Evolutionary conservation across 2,329 filamentous ascomycete species (phyloP).

Genomic region (Neofusicoccum sp.): DNA sequence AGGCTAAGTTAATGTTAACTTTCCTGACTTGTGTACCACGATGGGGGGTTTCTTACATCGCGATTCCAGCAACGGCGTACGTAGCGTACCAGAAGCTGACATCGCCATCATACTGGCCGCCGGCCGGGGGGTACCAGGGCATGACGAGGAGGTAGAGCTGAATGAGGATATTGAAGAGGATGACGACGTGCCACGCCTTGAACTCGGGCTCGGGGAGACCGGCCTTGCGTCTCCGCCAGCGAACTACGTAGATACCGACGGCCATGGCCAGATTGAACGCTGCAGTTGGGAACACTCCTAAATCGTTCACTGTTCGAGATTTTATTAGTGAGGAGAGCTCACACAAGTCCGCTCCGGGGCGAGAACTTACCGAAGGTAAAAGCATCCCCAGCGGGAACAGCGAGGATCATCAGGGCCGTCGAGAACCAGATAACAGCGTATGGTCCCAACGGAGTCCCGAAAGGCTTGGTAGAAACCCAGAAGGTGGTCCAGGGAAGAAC

Average conservation of each 20-base stretch:
- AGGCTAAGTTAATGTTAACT: constrained; percentile 44
- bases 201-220: constrained; percentile 57
- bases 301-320: constrained; percentile 55
- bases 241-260: constrained; percentile 60
- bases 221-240: constrained; percentile 56
- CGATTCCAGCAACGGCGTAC: constrained; percentile 67
- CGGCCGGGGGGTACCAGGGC: constrained; percentile 70
- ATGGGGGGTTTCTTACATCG: constrained; percentile 55
- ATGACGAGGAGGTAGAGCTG: constrained; percentile 67
- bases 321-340: not conserved
- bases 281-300: constrained; percentile 60
- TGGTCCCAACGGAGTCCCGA: constrained; percentile 64
- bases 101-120: constrained; percentile 62
- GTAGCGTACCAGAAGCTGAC: constrained; percentile 77
- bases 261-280: constrained; percentile 62
- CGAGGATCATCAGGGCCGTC: constrained; percentile 63
- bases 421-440: constrained; percentile 61
- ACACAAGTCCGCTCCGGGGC: not conserved
- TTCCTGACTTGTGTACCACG: not conserved
- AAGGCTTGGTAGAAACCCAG: constrained; percentile 65
- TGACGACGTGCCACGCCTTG: constrained; percentile 59
- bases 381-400: constrained; percentile 64
- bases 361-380: constrained; percentile 59
- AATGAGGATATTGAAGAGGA: constrained; percentile 62
- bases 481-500: constrained; percentile 62